Conservation (phyloP, 768 basidiomycete species). For the Collybiopsis luxurians region DNA sequence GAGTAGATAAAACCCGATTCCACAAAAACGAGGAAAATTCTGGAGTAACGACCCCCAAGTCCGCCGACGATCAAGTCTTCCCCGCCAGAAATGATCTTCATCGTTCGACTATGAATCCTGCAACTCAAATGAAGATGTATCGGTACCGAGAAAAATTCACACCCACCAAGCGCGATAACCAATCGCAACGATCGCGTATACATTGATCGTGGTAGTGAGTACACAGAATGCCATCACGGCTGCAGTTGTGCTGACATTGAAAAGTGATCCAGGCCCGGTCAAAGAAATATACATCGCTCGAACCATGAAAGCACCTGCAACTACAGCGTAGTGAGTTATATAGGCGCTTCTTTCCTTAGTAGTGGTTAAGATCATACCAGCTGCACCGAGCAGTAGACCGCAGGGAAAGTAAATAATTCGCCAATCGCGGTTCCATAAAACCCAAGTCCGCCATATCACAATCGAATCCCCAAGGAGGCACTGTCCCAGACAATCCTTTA, state of each 20-base stretch:
- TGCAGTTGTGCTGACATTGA: no score
- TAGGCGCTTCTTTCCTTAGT: no score
- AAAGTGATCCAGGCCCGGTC: no score
- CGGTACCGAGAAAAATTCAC: no score
- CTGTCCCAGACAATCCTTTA: background rate
- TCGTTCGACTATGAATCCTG: background rate
- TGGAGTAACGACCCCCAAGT: background rate
- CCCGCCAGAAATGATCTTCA: no score
- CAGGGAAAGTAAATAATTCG: background rate
- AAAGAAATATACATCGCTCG: background rate
- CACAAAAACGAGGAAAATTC: background rate
- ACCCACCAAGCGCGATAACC: no score
- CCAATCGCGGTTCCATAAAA: conserved; percentile 5
- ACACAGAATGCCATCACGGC: no score
- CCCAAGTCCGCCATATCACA: conserved; percentile 9
- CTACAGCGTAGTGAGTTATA: no score
- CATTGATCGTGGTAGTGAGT: no score
- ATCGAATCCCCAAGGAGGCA: conserved; percentile 7
- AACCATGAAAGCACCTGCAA: background rate
- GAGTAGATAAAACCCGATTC: background rate
- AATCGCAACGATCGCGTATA: no score
- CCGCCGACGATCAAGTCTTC: background rate
- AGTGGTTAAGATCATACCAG: background rate
- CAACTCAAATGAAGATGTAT: no score
- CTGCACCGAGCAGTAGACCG: background rate